Conservation (phyloP, 1,284 basidiomycete genomes). For the Cryptococcus sp. region DNA sequence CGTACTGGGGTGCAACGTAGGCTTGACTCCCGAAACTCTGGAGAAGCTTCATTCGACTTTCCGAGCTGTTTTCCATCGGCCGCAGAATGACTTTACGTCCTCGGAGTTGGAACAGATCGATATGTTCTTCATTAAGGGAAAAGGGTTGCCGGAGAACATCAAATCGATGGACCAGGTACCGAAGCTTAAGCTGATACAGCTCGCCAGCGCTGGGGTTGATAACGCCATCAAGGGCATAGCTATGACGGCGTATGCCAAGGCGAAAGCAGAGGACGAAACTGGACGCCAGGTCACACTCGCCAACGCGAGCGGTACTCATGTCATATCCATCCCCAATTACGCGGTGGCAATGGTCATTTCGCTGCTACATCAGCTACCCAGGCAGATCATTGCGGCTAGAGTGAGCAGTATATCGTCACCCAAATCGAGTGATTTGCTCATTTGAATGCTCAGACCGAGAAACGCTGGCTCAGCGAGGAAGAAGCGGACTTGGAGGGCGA, state of each 20-base stretch:
- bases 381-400: constrained; percentile 33
- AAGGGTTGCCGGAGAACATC: constrained; percentile 11
- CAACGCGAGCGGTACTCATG: constrained; percentile 48
- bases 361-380: constrained; percentile 41
- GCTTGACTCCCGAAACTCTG: constrained; percentile 4
- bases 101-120: constrained; percentile 13
- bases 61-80: constrained; percentile 8
- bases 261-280: neutral
- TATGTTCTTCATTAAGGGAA: constrained; percentile 13
- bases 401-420: constrained; percentile 21
- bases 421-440: neutral
- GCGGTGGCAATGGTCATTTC: constrained; percentile 39
- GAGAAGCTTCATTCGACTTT: constrained; percentile 9
- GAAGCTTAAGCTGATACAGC: constrained; percentile 39
- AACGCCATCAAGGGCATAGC: constrained; percentile 19
- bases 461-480: constrained; percentile 30
- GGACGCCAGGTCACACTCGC: constrained; percentile 29
- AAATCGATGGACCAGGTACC: constrained; percentile 26
- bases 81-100: constrained; percentile 7
- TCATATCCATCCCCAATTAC: constrained; percentile 46
- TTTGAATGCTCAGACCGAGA: constrained; percentile 21
- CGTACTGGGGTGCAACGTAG: constrained; percentile 11
- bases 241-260: constrained; percentile 16
- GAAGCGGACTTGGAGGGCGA: constrained; percentile 33
- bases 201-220: constrained; percentile 41